Conservation (phyloP, 208 protist genomes). For the Hexamita inflata region DNA sequence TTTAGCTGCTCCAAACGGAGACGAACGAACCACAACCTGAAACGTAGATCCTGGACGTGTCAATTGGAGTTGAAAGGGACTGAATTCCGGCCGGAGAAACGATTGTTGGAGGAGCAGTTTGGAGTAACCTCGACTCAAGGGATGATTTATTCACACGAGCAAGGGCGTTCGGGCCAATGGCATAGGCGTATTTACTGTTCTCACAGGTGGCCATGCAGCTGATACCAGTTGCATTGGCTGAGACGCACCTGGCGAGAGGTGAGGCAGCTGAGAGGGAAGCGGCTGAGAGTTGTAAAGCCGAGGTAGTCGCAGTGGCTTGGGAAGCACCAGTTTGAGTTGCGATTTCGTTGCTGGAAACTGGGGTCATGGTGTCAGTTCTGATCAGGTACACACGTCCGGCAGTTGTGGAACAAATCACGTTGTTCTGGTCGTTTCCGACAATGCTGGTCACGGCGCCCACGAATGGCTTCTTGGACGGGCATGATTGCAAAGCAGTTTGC, state of each 20-base stretch:
- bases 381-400: neutral
- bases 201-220: neutral
- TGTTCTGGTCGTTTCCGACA: neutral
- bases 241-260: neutral
- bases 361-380: slow-evolving; percentile 9
- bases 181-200: neutral
- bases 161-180: neutral
- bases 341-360: slow-evolving; percentile 16
- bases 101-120: slow-evolving; percentile 12
- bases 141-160: neutral
- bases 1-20: neutral
- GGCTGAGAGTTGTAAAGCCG: neutral
- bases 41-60: neutral
- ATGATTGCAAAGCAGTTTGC: neutral
- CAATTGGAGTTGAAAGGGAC: neutral
- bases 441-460: neutral
- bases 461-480: slow-evolving; percentile 25
- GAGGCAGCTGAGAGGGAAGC: neutral
- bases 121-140: slow-evolving; percentile 7
- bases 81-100: neutral
- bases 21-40: slow-evolving; percentile 1
- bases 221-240: neutral
- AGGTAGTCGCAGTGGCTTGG: neutral
- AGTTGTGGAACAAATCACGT: slow-evolving; percentile 6
- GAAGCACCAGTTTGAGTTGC: neutral